A percentile compares a stretch with the other conserved stretches of the same genome.
Conservation (phyloP, 2,329 filamentous ascomycete genomes). For the Ophidiomyces ophidiicola region DNA sequence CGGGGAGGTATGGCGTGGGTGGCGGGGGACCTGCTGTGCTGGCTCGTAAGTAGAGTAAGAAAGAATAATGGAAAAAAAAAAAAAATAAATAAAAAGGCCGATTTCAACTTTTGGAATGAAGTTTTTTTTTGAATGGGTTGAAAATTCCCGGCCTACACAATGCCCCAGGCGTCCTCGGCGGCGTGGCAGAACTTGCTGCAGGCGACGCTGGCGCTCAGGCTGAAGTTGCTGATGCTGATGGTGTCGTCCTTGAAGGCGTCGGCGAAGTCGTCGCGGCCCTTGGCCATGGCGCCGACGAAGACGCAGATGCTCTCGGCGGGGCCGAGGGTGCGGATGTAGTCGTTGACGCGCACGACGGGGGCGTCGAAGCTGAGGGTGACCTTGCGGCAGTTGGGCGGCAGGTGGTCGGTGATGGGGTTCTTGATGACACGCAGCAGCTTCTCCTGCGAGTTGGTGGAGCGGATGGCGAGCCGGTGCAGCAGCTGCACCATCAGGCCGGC, state of each 20-base stretch:
- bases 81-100: not conserved
- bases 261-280: conserved; percentile 89
- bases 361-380: conserved; percentile 93
- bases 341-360: conserved; percentile 70
- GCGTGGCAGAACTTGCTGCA: conserved; percentile 99
- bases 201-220: conserved; percentile 88
- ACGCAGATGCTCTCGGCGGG: conserved; percentile 90
- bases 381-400: conserved; percentile 94
- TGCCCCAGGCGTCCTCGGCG: conserved; percentile 89
- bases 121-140: too few species aligned
- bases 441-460: conserved; percentile 92
- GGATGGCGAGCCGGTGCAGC: conserved; percentile 86
- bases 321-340: conserved; percentile 71
- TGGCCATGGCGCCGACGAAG: conserved; percentile 97
- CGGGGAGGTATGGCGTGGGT: too few species aligned
- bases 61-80: not conserved
- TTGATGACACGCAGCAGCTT: conserved; percentile 96
- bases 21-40: too few species aligned
- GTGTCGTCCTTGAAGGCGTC: conserved; percentile 91
- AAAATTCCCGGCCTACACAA: too few species aligned
- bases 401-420: conserved; percentile 93
- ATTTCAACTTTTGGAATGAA: not conserved
- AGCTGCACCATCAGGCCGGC: conserved; percentile 98
- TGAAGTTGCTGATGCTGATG: conserved; percentile 97
- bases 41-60: not conserved